A percentile compares a stretch with the other conserved stretches of the same genome.
Conservation (phyloP, 805 yeast genomes). For the Hanseniaspora lindneri region DNA sequence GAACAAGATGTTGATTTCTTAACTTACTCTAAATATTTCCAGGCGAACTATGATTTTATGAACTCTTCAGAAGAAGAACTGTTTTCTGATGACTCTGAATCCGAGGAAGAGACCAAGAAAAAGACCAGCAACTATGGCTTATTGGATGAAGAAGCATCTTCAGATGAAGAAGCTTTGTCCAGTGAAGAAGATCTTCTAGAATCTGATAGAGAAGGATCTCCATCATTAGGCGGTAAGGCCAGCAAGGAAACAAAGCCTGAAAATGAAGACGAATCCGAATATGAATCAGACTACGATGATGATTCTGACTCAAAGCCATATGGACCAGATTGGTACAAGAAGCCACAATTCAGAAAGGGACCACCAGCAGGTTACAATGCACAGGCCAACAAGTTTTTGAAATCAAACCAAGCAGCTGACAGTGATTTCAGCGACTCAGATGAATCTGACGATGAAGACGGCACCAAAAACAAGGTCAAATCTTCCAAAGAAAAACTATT, state of each 20-base stretch:
- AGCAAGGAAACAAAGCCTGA: conserved; percentile 25
- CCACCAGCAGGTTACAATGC: conserved; percentile 23
- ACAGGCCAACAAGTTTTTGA: conserved; percentile 26
- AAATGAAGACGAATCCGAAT: conserved; percentile 29
- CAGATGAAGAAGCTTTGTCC: conserved; percentile 24
- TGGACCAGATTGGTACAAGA: conserved; percentile 37
- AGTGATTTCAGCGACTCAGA: conserved; percentile 27
- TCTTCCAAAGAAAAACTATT: conserved; percentile 85
- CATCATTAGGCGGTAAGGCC: background rate
- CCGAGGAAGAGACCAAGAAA: conserved; percentile 24
- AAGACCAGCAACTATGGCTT: conserved; percentile 22
- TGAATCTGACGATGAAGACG: conserved; percentile 39
- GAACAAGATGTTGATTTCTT: conserved; percentile 1
- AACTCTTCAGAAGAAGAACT: conserved; percentile 34
- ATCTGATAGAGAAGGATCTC: conserved; percentile 18
- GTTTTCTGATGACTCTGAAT: conserved; percentile 20
- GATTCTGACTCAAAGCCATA: conserved; percentile 34
- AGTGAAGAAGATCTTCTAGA: conserved; percentile 27
- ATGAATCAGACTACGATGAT: conserved; percentile 34
- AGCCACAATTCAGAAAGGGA: conserved; percentile 31
- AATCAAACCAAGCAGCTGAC: conserved; percentile 23
- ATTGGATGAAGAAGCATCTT: conserved; percentile 29
- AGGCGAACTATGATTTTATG: conserved; percentile 37
- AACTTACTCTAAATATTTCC: conserved; percentile 85
- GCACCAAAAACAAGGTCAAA: conserved; percentile 74